Conservation (phyloP, 495 filamentous ascomycete species). For the Glarea lozoyensis region DNA sequence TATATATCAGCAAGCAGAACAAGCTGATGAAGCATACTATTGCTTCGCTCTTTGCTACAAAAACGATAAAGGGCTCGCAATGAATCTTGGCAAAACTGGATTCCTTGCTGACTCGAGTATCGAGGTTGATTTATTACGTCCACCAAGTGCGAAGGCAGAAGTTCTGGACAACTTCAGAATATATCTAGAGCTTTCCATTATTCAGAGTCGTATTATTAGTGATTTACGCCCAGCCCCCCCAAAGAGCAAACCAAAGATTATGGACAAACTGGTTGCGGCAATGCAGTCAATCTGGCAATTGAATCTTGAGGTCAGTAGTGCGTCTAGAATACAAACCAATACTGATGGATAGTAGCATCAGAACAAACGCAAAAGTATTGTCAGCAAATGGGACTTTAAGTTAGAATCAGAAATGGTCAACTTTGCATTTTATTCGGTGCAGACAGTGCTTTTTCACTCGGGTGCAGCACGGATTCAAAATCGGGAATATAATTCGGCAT, state of each 20-base stretch:
- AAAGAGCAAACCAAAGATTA: not conserved
- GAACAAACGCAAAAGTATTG: not conserved
- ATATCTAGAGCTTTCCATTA: slow-evolving; percentile 5
- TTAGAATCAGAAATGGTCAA: slow-evolving; percentile 7
- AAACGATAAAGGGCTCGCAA: slow-evolving; percentile 11
- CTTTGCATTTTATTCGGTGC: slow-evolving; percentile 9
- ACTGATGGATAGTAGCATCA: not conserved
- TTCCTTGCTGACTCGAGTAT: slow-evolving; percentile 5
- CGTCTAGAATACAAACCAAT: no score
- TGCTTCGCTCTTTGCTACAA: slow-evolving; percentile 9
- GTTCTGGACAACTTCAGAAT: slow-evolving; percentile 1
- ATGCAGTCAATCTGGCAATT: slow-evolving; percentile 5
- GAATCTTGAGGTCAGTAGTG: not conserved
- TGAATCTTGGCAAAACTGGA: slow-evolving; percentile 7
- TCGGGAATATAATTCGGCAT: slow-evolving; percentile 1
- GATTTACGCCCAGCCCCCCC: not conserved
- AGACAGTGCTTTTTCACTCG: slow-evolving; percentile 8
- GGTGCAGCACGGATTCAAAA: not conserved
- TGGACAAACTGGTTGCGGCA: not conserved
- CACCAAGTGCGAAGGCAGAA: not conserved
- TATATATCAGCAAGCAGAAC: not conserved
- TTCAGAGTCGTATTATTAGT: slow-evolving; percentile 5
- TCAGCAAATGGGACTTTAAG: not conserved
- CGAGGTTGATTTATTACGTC: slow-evolving; percentile 3
- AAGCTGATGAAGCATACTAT: slow-evolving; percentile 5